These are phyloP conservation scores for maize (Zea mays) DNA, from an alignment of 176 grass and related monocot species.

Conservation along the genomic window Zm-B73-REFERENCE-NAM-5.0 NC_050097.1:162422001-162422500, in stretches of 20 bases:
- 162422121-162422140: conserved; percentile 45
- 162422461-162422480: too few relatives aligned
- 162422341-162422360: too few relatives aligned
- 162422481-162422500: too few relatives aligned
- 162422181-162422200: conserved; percentile 37
- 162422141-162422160: conserved; percentile 37
- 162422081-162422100: conserved; percentile 39
- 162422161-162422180: conserved; percentile 59
- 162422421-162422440: too few relatives aligned
- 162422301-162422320: too few relatives aligned
- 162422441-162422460: too few relatives aligned
- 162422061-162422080: conserved; percentile 49
- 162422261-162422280: neutral
- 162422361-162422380: too few relatives aligned
- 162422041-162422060: conserved; percentile 40
- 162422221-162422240: conserved; percentile 54
- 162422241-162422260: conserved; percentile 35
- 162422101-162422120: conserved; percentile 58
- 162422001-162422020: conserved; percentile 14
- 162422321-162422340: too few relatives aligned
- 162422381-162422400: too few relatives aligned
- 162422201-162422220: conserved; percentile 54
- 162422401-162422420: too few relatives aligned
- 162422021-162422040: conserved; percentile 20
- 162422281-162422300: neutral